These are phyloP conservation scores for Scalesia atractyloides DNA, from an alignment of 129 eudicot species.

Conservation along the genomic window DNA sequence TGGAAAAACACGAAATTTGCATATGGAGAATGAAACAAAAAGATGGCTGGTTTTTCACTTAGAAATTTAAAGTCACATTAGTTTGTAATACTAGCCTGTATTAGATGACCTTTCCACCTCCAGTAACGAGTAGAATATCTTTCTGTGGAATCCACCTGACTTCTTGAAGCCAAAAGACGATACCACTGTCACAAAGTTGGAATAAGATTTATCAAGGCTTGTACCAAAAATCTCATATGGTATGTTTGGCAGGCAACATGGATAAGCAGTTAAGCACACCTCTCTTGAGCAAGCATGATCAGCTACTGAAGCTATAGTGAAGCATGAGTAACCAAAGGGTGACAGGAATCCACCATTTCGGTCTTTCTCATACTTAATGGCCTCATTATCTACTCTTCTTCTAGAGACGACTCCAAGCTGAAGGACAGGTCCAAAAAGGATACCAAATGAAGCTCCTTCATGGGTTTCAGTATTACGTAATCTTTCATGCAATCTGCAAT, in stretches of 20 bases:
- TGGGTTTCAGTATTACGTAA: constrained; percentile 66
- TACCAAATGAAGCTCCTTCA: constrained; percentile 82
- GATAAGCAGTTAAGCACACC: constrained; percentile 44
- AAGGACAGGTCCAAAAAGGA: constrained; percentile 81
- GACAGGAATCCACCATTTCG: constrained; percentile 86
- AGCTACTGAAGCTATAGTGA: constrained; percentile 66
- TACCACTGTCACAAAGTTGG: constrained; percentile 64
- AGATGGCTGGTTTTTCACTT: neutral
- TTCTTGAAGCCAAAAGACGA: constrained; percentile 70
- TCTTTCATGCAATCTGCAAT: constrained; percentile 73
- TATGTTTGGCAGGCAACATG: constrained; percentile 19
- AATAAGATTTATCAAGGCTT: constrained; percentile 12
- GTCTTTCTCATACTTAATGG: constrained; percentile 84
- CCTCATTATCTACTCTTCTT: constrained; percentile 73
- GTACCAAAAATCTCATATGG: neutral
- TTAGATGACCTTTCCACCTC: constrained; percentile 87
- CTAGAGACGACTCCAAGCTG: constrained; percentile 79
- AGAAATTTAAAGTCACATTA: constrained; percentile 8
- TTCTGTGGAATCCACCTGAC: constrained; percentile 38
- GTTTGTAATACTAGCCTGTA: constrained; percentile 56
- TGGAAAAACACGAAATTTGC: constrained; percentile 28
- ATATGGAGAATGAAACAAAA: constrained; percentile 12
- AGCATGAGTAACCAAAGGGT: constrained; percentile 87
- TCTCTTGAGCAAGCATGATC: constrained; percentile 75
- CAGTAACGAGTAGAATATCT: constrained; percentile 54